These are phyloP conservation scores for Sclerotinia sclerotiorum DNA, from an alignment of 2,329 filamentous ascomycete species.

Conservation along the genomic window DNA sequence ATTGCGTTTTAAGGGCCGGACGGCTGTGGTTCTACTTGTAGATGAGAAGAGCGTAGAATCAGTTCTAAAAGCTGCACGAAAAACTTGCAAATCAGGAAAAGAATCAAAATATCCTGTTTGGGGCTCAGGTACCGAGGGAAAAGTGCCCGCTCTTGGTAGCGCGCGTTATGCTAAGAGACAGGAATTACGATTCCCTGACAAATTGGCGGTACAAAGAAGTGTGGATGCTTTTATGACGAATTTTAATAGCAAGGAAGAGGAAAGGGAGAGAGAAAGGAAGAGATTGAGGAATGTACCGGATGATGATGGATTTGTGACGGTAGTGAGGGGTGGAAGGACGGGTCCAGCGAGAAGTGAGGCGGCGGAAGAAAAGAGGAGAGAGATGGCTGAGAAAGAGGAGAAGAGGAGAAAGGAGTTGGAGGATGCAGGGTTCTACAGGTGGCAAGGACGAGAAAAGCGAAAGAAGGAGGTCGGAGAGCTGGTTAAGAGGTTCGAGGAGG, in stretches of 20 bases:
- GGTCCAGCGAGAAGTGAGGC: conserved; percentile 75
- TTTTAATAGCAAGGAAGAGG: conserved; percentile 72
- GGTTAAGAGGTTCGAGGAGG: conserved; percentile 72
- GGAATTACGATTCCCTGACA: conserved; percentile 68
- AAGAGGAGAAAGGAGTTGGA: conserved; percentile 62
- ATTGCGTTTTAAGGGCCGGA: conserved; percentile 71
- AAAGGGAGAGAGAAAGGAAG: conserved; percentile 60
- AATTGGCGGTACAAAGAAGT: conserved; percentile 62
- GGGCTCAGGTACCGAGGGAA: conserved; percentile 61
- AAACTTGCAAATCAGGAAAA: conserved; percentile 57
- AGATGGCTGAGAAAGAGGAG: conserved; percentile 63
- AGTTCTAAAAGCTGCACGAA: conserved; percentile 72
- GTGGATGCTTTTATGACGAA: conserved; percentile 84
- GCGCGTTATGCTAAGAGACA: conserved; percentile 64
- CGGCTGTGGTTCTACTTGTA: conserved; percentile 79
- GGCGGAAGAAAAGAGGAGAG: conserved; percentile 58
- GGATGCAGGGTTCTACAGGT: conserved; percentile 70
- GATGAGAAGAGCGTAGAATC: conserved; percentile 76
- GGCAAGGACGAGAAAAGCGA: conserved; percentile 76
- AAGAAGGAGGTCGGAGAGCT: conserved; percentile 72
- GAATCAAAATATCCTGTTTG: conserved; percentile 63
- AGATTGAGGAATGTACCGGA: conserved; percentile 76
- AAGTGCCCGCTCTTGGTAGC: conserved; percentile 50
- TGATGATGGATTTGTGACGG: conserved; percentile 93
- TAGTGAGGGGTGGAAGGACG: conserved; percentile 72